Evolutionary conservation across 306 rosid species (phyloP).

Genomic region (Citrullus colocynthis): DNA sequence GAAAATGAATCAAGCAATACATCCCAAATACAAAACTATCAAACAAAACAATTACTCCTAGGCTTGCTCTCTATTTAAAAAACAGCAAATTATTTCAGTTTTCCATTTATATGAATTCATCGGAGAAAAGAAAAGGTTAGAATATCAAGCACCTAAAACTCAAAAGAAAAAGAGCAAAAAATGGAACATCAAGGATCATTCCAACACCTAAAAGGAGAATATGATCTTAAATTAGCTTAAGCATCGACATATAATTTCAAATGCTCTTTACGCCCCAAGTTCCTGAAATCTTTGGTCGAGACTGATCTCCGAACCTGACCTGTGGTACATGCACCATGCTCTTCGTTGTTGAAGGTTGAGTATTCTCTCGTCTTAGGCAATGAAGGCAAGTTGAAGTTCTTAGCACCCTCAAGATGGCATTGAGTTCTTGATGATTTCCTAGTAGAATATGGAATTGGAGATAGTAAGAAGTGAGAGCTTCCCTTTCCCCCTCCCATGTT

Average conservation of each 20-base stretch:
- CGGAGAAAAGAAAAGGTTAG: background rate
- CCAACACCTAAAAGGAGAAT: background rate
- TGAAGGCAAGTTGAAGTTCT: slow-evolving; percentile 26
- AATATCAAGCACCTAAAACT: background rate
- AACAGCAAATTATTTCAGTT: background rate
- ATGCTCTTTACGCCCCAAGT: slow-evolving; percentile 15
- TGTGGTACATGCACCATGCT: slow-evolving; percentile 20
- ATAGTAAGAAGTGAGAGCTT: slow-evolving; percentile 25
- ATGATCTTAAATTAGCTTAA: background rate
- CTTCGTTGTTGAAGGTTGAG: slow-evolving; percentile 15
- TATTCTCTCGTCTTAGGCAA: slow-evolving; percentile 32
- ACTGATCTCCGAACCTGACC: slow-evolving; percentile 40
- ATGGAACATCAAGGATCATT: background rate
- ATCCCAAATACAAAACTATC: background rate
- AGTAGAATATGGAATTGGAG: slow-evolving; percentile 19
- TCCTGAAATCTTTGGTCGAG: slow-evolving; percentile 60
- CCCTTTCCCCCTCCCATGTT: slow-evolving; percentile 29
- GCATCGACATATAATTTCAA: slow-evolving; percentile 20
- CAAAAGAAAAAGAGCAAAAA: background rate
- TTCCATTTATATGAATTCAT: background rate
- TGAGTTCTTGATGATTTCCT: slow-evolving; percentile 17
- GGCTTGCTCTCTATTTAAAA: background rate
- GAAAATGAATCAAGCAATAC: background rate
- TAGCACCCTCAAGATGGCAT: slow-evolving; percentile 15
- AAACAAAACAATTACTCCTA: background rate